Conservation (phyloP, 345 rosid genomes). For the Boechera stricta region DNA sequence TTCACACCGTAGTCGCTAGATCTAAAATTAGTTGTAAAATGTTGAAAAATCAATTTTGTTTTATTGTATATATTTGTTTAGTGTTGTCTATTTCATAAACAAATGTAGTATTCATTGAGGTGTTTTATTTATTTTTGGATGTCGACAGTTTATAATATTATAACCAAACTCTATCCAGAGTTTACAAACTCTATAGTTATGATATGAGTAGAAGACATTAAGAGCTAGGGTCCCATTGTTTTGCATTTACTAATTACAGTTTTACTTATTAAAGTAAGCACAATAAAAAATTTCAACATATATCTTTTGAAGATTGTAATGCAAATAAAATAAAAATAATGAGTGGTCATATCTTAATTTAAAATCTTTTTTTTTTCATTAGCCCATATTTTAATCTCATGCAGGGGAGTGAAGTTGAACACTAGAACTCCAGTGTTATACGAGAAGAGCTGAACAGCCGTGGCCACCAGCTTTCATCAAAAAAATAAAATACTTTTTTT, state of each 20-base stretch:
- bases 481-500: no score
- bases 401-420: no score
- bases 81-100: constrained; percentile 40
- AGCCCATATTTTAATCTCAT: not conserved
- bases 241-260: constrained; percentile 16
- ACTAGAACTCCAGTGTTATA: no score
- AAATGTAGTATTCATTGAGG: constrained; percentile 40
- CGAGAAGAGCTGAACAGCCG: no score
- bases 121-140: constrained; percentile 40
- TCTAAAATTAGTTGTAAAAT: constrained; percentile 32
- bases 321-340: not conserved
- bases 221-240: constrained; percentile 33
- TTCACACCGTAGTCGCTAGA: constrained; percentile 42
- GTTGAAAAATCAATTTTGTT: constrained; percentile 39
- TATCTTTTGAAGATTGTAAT: not conserved
- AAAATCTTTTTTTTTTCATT: no score
- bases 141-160: constrained; percentile 28
- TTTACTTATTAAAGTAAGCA: constrained; percentile 1
- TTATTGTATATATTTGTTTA: constrained; percentile 42
- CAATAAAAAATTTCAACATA: constrained; percentile 19
- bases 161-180: constrained; percentile 26
- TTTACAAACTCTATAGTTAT: constrained; percentile 21
- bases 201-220: constrained; percentile 26
- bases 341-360: not conserved
- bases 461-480: no score